Conservation (phyloP, 2,329 filamentous ascomycete genomes). For the Juglanconis juglandina region DNA sequence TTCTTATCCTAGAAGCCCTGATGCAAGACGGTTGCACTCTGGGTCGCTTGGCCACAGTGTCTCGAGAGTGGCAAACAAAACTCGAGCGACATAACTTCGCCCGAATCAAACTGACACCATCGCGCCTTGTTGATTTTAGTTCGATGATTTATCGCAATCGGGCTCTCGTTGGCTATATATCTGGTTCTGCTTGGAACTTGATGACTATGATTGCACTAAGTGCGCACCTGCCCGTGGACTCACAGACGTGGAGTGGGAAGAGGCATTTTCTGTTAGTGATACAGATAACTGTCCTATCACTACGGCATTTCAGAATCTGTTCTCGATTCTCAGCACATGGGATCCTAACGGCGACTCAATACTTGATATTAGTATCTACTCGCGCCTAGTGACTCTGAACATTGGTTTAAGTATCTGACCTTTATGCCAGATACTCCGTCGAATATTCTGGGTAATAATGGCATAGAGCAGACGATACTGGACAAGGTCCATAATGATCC, state of each 20-base stretch:
- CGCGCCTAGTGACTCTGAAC: conserved; percentile 27
- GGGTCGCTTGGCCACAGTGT: conserved; percentile 27
- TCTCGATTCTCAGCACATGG: conserved; percentile 28
- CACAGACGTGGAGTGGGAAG: background rate
- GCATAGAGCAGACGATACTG: conserved; percentile 12
- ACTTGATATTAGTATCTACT: conserved; percentile 31
- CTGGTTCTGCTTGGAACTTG: conserved; percentile 30
- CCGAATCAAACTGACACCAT: conserved; percentile 28
- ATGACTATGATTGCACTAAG: conserved; percentile 26
- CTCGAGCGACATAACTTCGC: conserved; percentile 29
- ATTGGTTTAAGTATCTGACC: conserved; percentile 30
- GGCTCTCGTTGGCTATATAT: conserved; percentile 26
- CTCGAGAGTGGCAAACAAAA: conserved; percentile 28
- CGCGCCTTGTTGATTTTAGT: conserved; percentile 26
- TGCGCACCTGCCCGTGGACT: conserved; percentile 15
- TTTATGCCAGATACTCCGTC: conserved; percentile 24
- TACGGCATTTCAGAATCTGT: conserved; percentile 21
- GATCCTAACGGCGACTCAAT: conserved; percentile 23
- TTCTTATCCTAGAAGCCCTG: conserved; percentile 23
- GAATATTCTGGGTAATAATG: background rate
- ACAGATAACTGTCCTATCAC: conserved; percentile 20
- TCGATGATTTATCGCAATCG: conserved; percentile 28
- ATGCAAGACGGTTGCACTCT: conserved; percentile 22
- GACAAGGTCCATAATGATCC: conserved; percentile 14
- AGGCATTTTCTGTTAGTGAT: conserved; percentile 14